phyloP scores from a whole-genome alignment of 768 basidiomycete genomes.

The Gloeophyllum trabeum region DNA sequence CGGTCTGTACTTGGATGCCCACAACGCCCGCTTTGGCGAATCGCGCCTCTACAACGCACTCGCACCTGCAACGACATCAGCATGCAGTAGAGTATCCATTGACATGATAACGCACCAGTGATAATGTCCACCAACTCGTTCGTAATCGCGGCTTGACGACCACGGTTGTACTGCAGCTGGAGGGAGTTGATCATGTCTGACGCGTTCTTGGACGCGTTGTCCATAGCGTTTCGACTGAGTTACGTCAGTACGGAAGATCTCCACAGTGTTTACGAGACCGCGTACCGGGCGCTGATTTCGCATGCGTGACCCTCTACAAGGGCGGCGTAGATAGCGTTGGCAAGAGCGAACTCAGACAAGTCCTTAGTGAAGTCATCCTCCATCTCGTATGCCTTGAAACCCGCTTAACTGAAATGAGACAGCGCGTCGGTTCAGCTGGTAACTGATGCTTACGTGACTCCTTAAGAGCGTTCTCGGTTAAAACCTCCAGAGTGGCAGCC shows the following conservation, averaged over 20 bases:
- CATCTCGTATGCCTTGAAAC: constrained; percentile 94
- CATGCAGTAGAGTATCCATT: background rate
- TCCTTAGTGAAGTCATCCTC: constrained; percentile 95
- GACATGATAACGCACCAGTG: constrained; percentile 45
- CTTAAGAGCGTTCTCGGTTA: constrained; percentile 71
- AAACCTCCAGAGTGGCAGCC: constrained; percentile 60
- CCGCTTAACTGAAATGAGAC: constrained; percentile 31
- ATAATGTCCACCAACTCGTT: constrained; percentile 92
- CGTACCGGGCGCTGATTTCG: constrained; percentile 82
- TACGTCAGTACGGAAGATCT: background rate
- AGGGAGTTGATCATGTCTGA: constrained; percentile 81
- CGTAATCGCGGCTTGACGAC: constrained; percentile 95
- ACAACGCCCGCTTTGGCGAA: too few relatives aligned
- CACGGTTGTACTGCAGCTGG: constrained; percentile 96
- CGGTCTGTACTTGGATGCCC: too few relatives aligned
- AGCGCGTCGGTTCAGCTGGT: constrained; percentile 3
- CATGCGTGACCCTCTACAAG: constrained; percentile 94
- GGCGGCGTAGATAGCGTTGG: constrained; percentile 92
- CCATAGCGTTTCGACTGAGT: constrained; percentile 92
- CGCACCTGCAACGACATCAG: background rate
- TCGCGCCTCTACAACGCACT: background rate
- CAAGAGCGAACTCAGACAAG: constrained; percentile 88
- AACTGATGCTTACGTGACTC: constrained; percentile 53
- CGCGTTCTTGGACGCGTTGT: constrained; percentile 99
- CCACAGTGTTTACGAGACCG: constrained; percentile 6